phyloP scores from a whole-genome alignment of 345 rosid species.

The Euphorbia peplus region DNA sequence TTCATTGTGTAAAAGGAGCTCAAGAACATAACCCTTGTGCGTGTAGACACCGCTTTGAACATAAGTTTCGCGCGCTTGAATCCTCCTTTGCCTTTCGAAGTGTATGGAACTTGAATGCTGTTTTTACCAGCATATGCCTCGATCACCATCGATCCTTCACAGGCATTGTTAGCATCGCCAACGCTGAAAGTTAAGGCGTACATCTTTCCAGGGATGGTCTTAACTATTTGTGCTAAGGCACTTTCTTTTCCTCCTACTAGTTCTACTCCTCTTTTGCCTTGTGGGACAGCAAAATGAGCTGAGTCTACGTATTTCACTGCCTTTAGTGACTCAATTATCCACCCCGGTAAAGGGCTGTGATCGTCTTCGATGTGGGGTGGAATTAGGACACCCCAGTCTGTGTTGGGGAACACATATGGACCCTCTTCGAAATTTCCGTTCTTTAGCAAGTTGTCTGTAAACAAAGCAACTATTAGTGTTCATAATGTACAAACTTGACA shows the following conservation, averaged over 20 bases:
- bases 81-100: conserved; percentile 66
- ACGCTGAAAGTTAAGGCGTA: conserved; percentile 54
- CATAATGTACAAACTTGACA: too few relatives aligned
- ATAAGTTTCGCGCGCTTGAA: conserved; percentile 38
- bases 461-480: neutral
- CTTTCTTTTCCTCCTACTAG: conserved; percentile 79
- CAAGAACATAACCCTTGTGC: conserved; percentile 55
- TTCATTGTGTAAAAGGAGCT: conserved; percentile 65
- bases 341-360: conserved; percentile 69
- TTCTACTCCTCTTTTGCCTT: conserved; percentile 58
- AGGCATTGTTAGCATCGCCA: conserved; percentile 56
- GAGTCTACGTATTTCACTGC: conserved; percentile 68
- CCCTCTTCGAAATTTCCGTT: conserved; percentile 78
- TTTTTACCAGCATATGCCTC: conserved; percentile 60
- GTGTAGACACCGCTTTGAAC: conserved; percentile 48
- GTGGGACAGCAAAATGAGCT: conserved; percentile 51
- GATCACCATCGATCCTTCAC: conserved; percentile 59
- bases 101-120: conserved; percentile 40
- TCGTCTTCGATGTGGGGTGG: conserved; percentile 70
- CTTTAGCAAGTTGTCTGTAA: conserved; percentile 61
- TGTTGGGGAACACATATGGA: conserved; percentile 50
- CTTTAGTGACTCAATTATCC: conserved; percentile 79
- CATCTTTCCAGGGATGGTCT: conserved; percentile 36
- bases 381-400: conserved; percentile 59
- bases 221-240: conserved; percentile 54